These are phyloP conservation scores for Brassica balearica DNA, from an alignment of 441 rosid species.

Conservation along the genomic window DNA sequence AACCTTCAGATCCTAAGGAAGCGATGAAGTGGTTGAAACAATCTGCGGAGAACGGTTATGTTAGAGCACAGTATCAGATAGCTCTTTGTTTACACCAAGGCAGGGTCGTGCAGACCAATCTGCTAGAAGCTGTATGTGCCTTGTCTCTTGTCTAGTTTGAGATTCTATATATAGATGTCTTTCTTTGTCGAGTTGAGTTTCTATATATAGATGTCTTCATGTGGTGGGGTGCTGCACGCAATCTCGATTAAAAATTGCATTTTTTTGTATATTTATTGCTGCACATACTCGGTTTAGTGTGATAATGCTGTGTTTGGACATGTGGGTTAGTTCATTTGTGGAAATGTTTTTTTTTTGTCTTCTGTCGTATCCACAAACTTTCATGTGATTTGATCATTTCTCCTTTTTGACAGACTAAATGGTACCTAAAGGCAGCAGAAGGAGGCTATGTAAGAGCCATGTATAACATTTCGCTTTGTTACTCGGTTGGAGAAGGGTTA, in stretches of 20 bases:
- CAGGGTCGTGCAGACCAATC: constrained; percentile 56
- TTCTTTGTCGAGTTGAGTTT: constrained; percentile 1
- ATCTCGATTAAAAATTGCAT: constrained; percentile 1
- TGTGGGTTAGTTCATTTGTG: constrained; percentile 23
- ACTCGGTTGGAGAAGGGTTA: constrained; percentile 79
- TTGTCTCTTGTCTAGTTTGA: constrained; percentile 9
- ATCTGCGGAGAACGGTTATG: constrained; percentile 68
- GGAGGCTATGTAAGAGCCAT: constrained; percentile 88
- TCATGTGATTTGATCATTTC: neutral
- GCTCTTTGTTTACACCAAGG: constrained; percentile 88
- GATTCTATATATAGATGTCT: neutral
- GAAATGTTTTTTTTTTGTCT: constrained; percentile 3
- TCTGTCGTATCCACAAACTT: neutral
- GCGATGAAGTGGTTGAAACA: constrained; percentile 70
- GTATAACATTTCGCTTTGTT: constrained; percentile 85
- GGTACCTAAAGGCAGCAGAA: constrained; percentile 84
- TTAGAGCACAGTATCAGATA: constrained; percentile 90
- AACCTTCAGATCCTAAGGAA: constrained; percentile 60
- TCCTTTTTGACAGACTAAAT: constrained; percentile 58
- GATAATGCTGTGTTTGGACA: constrained; percentile 23
- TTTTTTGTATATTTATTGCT: constrained; percentile 1
- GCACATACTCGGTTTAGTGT: neutral
- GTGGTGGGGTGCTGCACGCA: neutral
- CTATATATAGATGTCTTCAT: neutral
- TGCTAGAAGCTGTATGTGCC: constrained; percentile 67